Conservation (phyloP, 2,329 filamentous ascomycete genomes). For the Paramyrothecium sp. region DNA sequence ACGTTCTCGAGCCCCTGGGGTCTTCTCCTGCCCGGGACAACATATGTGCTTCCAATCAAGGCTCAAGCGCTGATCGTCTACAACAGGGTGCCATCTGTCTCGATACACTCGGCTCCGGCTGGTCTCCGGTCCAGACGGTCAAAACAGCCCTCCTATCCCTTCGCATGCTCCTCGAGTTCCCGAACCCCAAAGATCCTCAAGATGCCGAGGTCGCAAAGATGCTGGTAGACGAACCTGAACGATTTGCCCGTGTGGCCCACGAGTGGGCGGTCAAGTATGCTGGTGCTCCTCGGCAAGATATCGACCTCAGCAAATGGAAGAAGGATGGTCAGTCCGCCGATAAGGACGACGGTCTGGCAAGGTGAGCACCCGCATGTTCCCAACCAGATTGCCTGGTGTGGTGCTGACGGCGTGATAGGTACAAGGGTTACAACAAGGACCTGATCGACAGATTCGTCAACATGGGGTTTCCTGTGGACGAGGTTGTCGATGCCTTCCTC, state of each 20-base stretch:
- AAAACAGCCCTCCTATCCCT: slow-evolving; percentile 93
- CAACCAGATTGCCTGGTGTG: not conserved
- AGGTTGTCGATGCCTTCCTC: slow-evolving; percentile 82
- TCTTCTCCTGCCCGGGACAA: no score
- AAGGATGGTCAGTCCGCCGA: slow-evolving; percentile 45
- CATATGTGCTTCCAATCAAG: no score
- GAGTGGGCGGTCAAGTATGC: slow-evolving; percentile 90
- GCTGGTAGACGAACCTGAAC: slow-evolving; percentile 75
- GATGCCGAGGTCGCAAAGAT: slow-evolving; percentile 93
- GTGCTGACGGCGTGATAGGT: slow-evolving; percentile 46
- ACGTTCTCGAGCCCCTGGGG: slow-evolving; percentile 30
- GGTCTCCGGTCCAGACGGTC: slow-evolving; percentile 95
- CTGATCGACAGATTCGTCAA: slow-evolving; percentile 79
- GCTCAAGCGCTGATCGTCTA: not conserved
- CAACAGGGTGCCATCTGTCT: slow-evolving; percentile 92
- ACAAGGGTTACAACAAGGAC: slow-evolving; percentile 82
- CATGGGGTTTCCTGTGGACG: slow-evolving; percentile 89
- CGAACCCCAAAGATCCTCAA: slow-evolving; percentile 94
- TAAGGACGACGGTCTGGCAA: slow-evolving; percentile 14
- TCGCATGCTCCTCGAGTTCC: slow-evolving; percentile 87
- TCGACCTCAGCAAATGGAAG: slow-evolving; percentile 40
- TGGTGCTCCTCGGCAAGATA: slow-evolving; percentile 59
- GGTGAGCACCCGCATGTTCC: slow-evolving; percentile 20
- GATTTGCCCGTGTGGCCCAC: slow-evolving; percentile 78
- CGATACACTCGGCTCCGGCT: slow-evolving; percentile 83